phyloP scores from a whole-genome alignment of 2,329 filamentous ascomycete genomes.

The Calonectria montana region DNA sequence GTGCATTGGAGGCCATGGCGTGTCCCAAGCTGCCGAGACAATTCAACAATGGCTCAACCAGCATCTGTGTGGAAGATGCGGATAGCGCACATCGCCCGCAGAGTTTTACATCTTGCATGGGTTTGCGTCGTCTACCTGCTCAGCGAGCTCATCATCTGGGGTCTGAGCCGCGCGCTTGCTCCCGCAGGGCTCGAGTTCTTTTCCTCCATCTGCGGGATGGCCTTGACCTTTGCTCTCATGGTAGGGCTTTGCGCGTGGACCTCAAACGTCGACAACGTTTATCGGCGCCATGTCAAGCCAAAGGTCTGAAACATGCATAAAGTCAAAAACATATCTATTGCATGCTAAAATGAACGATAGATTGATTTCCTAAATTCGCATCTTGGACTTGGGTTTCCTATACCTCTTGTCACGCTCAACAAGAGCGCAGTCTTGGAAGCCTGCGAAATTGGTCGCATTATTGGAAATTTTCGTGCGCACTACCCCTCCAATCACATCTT shows the following conservation, averaged over 20 bases:
- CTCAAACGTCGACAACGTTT: slow-evolving; percentile 39
- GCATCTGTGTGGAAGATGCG: slow-evolving; percentile 35
- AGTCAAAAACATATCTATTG: no score
- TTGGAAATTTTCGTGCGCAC: slow-evolving; percentile 57
- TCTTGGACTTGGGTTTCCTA: slow-evolving; percentile 62
- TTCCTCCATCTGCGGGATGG: slow-evolving; percentile 61
- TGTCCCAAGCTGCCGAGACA: slow-evolving; percentile 37
- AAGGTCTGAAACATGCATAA: slow-evolving; percentile 42
- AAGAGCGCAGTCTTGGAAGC: slow-evolving; percentile 46
- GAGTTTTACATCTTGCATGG: slow-evolving; percentile 41
- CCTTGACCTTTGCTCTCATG: slow-evolving; percentile 52
- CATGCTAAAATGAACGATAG: slow-evolving; percentile 43
- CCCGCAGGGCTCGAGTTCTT: slow-evolving; percentile 54
- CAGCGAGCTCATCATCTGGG: slow-evolving; percentile 60
- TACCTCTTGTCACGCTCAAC: slow-evolving; percentile 61
- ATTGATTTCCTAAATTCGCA: slow-evolving; percentile 63
- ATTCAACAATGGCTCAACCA: slow-evolving; percentile 19
- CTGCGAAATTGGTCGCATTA: slow-evolving; percentile 53
- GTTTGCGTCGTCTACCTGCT: slow-evolving; percentile 52
- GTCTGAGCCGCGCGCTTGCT: slow-evolving; percentile 51
- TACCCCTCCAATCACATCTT: no score
- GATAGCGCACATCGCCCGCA: not conserved
- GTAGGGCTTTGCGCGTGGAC: slow-evolving; percentile 35
- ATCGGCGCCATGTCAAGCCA: slow-evolving; percentile 46
- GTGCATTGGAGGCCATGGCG: slow-evolving; percentile 22